Base-by-base conservation (phyloP, 805 yeast species). In the Lipomyces mesembrius region DNA sequence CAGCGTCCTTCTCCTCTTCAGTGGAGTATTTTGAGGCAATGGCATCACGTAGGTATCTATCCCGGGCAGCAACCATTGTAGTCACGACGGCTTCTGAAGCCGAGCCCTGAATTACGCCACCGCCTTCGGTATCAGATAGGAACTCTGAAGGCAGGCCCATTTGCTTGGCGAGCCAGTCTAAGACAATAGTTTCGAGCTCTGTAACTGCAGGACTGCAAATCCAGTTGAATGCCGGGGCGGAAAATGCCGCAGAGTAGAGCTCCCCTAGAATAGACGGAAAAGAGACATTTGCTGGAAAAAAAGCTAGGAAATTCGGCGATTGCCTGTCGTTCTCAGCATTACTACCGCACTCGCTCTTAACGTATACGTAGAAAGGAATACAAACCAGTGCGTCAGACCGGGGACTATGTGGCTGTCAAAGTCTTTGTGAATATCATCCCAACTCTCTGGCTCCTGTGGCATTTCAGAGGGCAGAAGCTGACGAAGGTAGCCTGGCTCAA, bases 151-250 rank as follows among this genome's bases (percentile, higher is more conserved):
- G 72, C 20, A 72, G 59, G 12, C 51, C 60, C 53, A 71, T 58
- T 49, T 70, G 69, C 53, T 70, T 71, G 2, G 73, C 74, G 22
- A 72, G 71, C 74, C 74, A 71, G 54, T 72, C 74, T 37, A 72
- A 61, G n/a, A 71, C 74, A 57, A 72, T 72, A 1, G 74, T 72
- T 27, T 72, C 74, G 25, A 72, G 69, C 58, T 72, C 74, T 22
- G 74, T 72, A 43, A 72, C 69, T 12, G 72, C 74, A 17, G 74
- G 74, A 34, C 71, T 64, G 51, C 74, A 71, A 51, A 71, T 71
- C 74, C 74, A 72, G 46, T 69, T 72, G 62, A 72, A 72, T 25
- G 74, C 74, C 34, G 74, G 71, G n/a, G 71, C 73, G 11, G 71
- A 70, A 53, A 71, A 72, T 14, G 74, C 74, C 8, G 74, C 61